These are phyloP conservation scores for Achaetomiella virescens DNA, from an alignment of 495 filamentous ascomycete genomes.

Conservation along the genomic window DNA sequence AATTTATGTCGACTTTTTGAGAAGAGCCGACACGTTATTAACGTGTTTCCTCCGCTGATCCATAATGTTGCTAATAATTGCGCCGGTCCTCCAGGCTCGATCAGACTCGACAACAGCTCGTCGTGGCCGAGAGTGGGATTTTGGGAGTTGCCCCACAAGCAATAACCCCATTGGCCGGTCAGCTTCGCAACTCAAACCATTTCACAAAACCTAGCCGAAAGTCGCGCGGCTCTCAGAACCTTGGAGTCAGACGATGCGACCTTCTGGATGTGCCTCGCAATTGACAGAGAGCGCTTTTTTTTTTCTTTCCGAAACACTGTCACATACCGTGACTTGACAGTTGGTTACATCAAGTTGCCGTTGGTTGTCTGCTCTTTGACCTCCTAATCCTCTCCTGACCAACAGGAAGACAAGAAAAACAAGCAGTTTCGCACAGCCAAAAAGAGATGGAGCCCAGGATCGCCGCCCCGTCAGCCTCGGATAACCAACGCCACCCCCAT, in stretches of 20 bases:
- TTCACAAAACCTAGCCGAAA: slow-evolving; percentile 14
- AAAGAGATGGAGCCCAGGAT: no score
- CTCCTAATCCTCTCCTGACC: no score
- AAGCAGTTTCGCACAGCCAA: no score
- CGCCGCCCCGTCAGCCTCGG: not conserved
- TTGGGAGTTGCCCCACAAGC: not conserved
- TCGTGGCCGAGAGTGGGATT: not conserved
- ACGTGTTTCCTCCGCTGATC: no score
- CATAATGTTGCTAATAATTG: no score
- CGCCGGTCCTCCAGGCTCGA: not conserved
- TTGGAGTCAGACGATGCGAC: slow-evolving; percentile 2
- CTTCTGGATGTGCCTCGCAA: not conserved
- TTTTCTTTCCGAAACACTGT: no score
- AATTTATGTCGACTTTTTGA: no score
- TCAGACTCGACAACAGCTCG: not conserved
- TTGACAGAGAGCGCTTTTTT: not conserved
- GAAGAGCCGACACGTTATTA: no score
- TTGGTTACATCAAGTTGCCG: not conserved
- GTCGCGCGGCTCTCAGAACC: not conserved
- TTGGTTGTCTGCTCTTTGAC: not conserved
- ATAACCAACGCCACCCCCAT: slow-evolving; percentile 1
- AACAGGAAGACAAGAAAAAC: not conserved
- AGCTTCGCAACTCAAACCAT: slow-evolving; percentile 6
- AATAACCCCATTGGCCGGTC: slow-evolving; percentile 3
- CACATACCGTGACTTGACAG: no score